phyloP scores from a whole-genome alignment of 148 eudicot genomes.

The Pharnaceum exiguum region DNA sequence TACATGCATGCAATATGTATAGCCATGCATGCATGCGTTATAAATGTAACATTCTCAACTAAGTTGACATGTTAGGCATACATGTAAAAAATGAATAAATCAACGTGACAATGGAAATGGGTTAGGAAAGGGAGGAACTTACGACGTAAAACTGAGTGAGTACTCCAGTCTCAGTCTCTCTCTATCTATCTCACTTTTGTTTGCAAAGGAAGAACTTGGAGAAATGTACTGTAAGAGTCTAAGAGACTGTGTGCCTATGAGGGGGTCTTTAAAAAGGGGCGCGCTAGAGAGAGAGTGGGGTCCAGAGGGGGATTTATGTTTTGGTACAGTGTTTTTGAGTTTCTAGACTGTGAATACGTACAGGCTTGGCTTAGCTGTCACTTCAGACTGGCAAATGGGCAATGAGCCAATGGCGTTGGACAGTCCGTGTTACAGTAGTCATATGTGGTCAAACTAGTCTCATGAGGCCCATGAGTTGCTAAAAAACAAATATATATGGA shows the following conservation, averaged over 20 bases:
- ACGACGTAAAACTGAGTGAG: not conserved
- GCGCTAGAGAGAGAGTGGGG: constrained; percentile 9
- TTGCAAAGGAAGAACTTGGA: too few species aligned
- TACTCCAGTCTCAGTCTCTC: not conserved
- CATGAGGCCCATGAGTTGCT: not conserved
- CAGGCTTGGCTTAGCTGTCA: constrained; percentile 11
- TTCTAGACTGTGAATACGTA: too few species aligned
- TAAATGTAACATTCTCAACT: too few species aligned
- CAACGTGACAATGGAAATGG: not conserved
- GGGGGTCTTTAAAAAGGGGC: constrained; percentile 17
- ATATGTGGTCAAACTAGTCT: not conserved
- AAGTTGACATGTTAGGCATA: too few species aligned
- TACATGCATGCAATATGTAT: too few species aligned
- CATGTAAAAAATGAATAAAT: not conserved
- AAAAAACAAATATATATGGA: too few species aligned
- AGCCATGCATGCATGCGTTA: too few species aligned
- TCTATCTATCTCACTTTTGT: too few species aligned
- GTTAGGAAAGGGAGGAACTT: not conserved
- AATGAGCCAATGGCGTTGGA: too few species aligned
- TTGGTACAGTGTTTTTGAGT: not conserved
- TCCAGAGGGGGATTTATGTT: not conserved
- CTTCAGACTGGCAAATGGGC: not conserved
- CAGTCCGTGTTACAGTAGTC: too few species aligned
- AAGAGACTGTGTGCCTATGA: too few species aligned
- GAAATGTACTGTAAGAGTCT: too few species aligned